These are phyloP conservation scores for Xylaria venustula DNA, from an alignment of 495 filamentous ascomycete genomes.

Conservation along the genomic window DNA sequence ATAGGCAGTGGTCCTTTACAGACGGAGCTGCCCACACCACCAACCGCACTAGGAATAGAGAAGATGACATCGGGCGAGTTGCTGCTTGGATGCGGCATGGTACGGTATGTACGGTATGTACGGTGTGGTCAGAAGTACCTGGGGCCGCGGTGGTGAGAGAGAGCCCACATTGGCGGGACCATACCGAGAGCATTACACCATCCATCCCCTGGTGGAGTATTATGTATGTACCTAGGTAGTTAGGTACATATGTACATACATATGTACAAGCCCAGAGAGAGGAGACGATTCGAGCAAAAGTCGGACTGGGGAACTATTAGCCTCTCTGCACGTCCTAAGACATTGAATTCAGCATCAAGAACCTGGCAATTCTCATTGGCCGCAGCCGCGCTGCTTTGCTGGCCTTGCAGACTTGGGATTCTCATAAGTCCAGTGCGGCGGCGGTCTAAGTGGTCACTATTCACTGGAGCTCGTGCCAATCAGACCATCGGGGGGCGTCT, in stretches of 20 bases:
- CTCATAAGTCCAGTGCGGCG: slow-evolving; percentile 24
- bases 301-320: slow-evolving; percentile 24
- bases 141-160: too few relatives aligned
- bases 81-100: too few relatives aligned
- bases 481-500: slow-evolving; percentile 22
- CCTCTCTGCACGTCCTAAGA: slow-evolving; percentile 13
- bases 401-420: slow-evolving; percentile 21
- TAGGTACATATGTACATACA: too few relatives aligned
- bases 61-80: too few relatives aligned
- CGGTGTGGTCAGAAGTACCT: too few relatives aligned
- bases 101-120: too few relatives aligned
- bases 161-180: too few relatives aligned
- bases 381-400: slow-evolving; percentile 21
- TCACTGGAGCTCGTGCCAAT: slow-evolving; percentile 33
- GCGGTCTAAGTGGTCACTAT: slow-evolving; percentile 28
- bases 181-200: too few relatives aligned
- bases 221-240: too few relatives aligned
- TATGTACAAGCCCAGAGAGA: slow-evolving; percentile 14
- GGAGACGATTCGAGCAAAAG: slow-evolving; percentile 22
- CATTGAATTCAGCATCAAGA: not conserved
- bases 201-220: too few relatives aligned
- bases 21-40: slow-evolving; percentile 14
- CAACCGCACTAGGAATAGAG: not conserved
- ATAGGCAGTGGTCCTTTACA: slow-evolving; percentile 2
- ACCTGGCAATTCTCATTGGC: slow-evolving; percentile 25